Evolutionary conservation across 768 basidiomycete species (phyloP).

Genomic region (Tylopilus felleus): DNA sequence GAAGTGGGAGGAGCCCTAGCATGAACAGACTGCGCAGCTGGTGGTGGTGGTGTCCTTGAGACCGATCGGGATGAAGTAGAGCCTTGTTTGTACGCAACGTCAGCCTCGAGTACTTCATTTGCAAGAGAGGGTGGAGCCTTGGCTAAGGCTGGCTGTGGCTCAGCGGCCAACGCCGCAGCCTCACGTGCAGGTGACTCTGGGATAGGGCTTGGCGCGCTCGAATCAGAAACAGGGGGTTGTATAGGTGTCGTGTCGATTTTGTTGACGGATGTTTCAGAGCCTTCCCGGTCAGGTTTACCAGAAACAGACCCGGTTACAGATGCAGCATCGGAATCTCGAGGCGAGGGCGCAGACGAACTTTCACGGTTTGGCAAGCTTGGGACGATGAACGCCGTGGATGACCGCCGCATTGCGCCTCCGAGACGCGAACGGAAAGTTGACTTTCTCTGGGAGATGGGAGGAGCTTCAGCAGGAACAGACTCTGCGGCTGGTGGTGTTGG

Average conservation of each 20-base stretch:
- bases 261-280: constrained; percentile 29
- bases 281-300: constrained; percentile 29
- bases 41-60: constrained; percentile 19
- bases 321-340: constrained; percentile 27
- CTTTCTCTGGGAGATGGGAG: constrained; percentile 34
- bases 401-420: constrained; percentile 56
- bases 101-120: constrained; percentile 24
- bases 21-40: too few species aligned
- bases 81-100: constrained; percentile 12
- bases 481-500: constrained; percentile 14
- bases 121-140: constrained; percentile 44
- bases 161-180: constrained; percentile 39
- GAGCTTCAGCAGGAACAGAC: constrained; percentile 15
- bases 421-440: constrained; percentile 55
- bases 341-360: constrained; percentile 22
- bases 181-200: constrained; percentile 66
- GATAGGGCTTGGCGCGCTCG: constrained; percentile 56
- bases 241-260: constrained; percentile 34
- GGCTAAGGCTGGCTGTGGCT: constrained; percentile 19
- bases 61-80: constrained; percentile 19
- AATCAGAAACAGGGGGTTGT: constrained; percentile 17
- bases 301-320: constrained; percentile 28
- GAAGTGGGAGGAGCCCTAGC: constrained; percentile 29
- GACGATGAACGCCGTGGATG: constrained; percentile 53
- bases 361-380: constrained; percentile 32